Evolutionary conservation across 495 filamentous ascomycete species (phyloP).

Genomic region (Barbatosphaeria neglecta): DNA sequence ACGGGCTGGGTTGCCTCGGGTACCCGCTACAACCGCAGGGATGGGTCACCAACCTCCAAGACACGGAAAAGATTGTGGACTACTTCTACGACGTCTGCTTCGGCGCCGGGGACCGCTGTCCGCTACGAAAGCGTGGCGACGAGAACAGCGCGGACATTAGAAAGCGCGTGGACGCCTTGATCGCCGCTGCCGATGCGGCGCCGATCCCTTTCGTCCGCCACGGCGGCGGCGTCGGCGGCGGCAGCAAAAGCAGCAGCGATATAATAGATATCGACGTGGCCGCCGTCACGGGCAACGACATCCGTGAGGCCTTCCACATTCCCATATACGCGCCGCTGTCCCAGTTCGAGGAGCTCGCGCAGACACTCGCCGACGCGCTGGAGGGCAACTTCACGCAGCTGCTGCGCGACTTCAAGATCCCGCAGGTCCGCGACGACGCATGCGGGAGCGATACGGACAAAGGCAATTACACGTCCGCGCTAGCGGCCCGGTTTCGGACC

Average conservation of each 20-base stretch:
- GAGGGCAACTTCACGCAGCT: conserved; percentile 4
- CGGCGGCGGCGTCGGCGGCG: conserved; percentile 9
- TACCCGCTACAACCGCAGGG: too few relatives aligned
- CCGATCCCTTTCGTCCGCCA: conserved; percentile 10
- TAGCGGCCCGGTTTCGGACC: conserved; percentile 5
- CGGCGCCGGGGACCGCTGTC: conserved; percentile 26
- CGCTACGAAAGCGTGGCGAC: conserved; percentile 33
- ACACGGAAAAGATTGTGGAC: conserved; percentile 38
- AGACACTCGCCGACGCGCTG: conserved; percentile 24
- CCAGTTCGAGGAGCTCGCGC: conserved; percentile 11
- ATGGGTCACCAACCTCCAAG: conserved; percentile 32
- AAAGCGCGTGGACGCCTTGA: conserved; percentile 24
- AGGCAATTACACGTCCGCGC: neutral
- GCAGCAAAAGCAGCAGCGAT: too few relatives aligned
- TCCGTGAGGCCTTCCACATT: conserved; percentile 17
- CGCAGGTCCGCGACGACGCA: neutral
- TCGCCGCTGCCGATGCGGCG: conserved; percentile 4
- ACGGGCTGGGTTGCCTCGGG: too few relatives aligned
- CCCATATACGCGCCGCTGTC: conserved; percentile 7
- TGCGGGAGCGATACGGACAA: neutral
- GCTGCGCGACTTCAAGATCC: conserved; percentile 1
- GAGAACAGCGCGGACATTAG: conserved; percentile 37
- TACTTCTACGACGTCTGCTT: conserved; percentile 38
- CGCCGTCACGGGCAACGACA: conserved; percentile 28
- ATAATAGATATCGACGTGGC: too few relatives aligned